Base-by-base conservation (phyloP, 1,284 basidiomycete genomes). In the Spongispora temasekensis region DNA sequence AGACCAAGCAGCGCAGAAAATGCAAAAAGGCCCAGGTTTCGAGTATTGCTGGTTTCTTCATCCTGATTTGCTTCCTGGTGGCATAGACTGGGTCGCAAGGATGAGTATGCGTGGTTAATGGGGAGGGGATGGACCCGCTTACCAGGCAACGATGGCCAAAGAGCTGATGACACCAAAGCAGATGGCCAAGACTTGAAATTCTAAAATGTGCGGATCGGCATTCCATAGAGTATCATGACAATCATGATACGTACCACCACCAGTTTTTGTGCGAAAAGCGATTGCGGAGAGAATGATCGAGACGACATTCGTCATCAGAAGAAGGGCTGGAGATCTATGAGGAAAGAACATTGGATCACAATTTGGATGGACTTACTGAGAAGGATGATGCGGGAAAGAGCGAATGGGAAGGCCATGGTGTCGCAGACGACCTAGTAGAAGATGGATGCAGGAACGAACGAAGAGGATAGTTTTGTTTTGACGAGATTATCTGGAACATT, bases 371-470 rank as follows among this genome's bases (percentile, higher is more conserved):
- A 61, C 73, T 4, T 50, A 71, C 70, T 53, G 50, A 73, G 60
- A 51, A 61, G 44, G 34, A 73, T 48, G 2, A 28, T 44, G 55
- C 68, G 71, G 15, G 12, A 62, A 58, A 71, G 66, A 55, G 61
- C 21, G 34, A 64, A 69, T 27, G 63, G 60, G 53, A 75, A 73
- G 17, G 72, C 17, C 70, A 75, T 75, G 46, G 51, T 52, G 69
- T 69, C 68, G 60, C 71, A 55, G 68, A 72, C 71, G 56, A 42
- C 61, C 37, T 30, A 54, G 42, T 31, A 30, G 37, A 37, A 46
- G 51, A 40, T 54, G 28, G 31, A 60, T 50, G 58, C 58, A 58
- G 54, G 34, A 61, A 50, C 53, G 55, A 57, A 35, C 35, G 57
- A 54, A 25, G 42, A 28, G 31, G 51, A 50, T 42, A 50, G 44